Percentiles rank a stretch among this genome's conserved stretches.
phyloP scores from a whole-genome alignment of 768 basidiomycete genomes.

The Hebeloma cylindrosporum region DNA sequence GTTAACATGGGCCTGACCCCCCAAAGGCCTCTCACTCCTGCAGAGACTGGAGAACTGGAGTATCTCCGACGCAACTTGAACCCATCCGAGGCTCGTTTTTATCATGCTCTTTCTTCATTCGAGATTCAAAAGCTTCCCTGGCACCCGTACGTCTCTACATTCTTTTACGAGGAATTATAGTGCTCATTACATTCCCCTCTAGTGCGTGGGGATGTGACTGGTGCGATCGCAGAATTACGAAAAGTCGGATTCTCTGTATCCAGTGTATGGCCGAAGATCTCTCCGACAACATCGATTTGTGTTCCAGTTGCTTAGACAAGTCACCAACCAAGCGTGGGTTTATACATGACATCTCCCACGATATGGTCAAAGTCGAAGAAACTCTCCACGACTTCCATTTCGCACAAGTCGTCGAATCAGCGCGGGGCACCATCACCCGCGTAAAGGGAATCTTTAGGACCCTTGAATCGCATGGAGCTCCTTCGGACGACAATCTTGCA shows the following conservation, averaged over 20 bases:
- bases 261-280: conserved; percentile 35
- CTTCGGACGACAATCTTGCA: conserved; percentile 3
- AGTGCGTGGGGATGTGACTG: conserved; percentile 31
- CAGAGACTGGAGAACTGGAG: conserved; percentile 30
- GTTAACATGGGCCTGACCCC: conserved; percentile 32
- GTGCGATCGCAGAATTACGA: conserved; percentile 33
- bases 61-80: conserved; percentile 31
- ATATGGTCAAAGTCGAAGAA: conserved; percentile 32
- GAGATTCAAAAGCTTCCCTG: conserved; percentile 35
- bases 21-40: conserved; percentile 25
- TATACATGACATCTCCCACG: conserved; percentile 32
- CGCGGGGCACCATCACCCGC: conserved; percentile 23
- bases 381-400: conserved; percentile 33
- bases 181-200: background rate
- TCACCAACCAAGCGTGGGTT: conserved; percentile 29
- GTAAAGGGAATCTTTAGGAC: conserved; percentile 28
- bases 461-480: conserved; percentile 17
- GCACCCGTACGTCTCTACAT: conserved; percentile 30
- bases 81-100: conserved; percentile 36
- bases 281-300: conserved; percentile 35
- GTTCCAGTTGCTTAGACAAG: conserved; percentile 31
- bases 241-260: conserved; percentile 31
- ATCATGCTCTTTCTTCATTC: conserved; percentile 33
- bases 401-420: conserved; percentile 26
- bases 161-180: background rate